Evolutionary conservation across 2,329 filamentous ascomycete genomes (phyloP), one percentile per base, ranked within the genome.

Genomic region (Colletotrichum spinosum): DNA sequence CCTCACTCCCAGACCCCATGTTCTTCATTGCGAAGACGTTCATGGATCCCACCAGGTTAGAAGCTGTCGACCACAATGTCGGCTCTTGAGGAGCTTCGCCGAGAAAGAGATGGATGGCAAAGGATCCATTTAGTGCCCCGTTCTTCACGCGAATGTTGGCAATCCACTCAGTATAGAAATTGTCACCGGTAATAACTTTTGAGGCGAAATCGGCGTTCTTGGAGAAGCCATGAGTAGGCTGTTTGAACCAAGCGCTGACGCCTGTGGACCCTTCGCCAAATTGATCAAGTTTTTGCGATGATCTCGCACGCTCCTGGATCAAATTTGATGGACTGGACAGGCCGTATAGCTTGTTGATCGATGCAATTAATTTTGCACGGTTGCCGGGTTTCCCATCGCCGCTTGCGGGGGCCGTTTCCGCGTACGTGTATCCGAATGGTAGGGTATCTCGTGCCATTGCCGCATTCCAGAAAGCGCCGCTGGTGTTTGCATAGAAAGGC

Each of bases 401-500:
- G 70, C 72, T 76, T 67, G 51, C 60, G 56, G 71, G 44, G 25
- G 70, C 72, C 13, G 80, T 85, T 69, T 95, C 92, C 0, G 88
- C 82, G 72, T 97, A 97, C 0, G 88, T 89, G 74, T 96, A 96
- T 12, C 89, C 89, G 75, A 96, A 91, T 2, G 79, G 80, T 34
- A 82, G 81, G 7, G 86, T 86, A 45, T 85, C 81, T 37, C 90
- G 84, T 11, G 88, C 83, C 66, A 80, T 82, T 56, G 88, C 83
- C 0, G 91, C 91, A 7, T 85, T 90, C 88, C 90, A 94, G 74
- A 90, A 92, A 1, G 82, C 82, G 51, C 88, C 88, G 55, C 83
- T 79, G 2, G 75, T 72, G 59, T 85, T 81, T 50, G 83, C 79
- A 69, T 87, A 88, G 75, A 95, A 94, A 0, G 92, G 92, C 1